These are phyloP conservation scores for Chrysosporium keratinophilum DNA, from an alignment of 2,329 filamentous ascomycete species.

Conservation along the genomic window DNA sequence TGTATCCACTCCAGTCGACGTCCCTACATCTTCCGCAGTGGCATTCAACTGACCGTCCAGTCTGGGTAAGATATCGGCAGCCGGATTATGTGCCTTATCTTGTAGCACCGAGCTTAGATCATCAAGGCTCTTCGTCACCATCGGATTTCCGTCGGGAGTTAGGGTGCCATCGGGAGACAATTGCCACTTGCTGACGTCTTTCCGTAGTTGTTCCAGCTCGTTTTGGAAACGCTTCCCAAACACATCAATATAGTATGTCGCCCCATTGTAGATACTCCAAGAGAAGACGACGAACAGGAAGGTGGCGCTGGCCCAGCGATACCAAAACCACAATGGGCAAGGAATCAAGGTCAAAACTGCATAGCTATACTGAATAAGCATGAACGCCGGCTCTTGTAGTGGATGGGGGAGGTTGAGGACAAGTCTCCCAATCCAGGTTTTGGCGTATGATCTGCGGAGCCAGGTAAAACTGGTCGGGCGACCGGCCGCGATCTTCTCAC, in stretches of 20 bases:
- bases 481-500: constrained; percentile 89
- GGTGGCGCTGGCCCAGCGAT: constrained; percentile 61
- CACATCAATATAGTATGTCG: constrained; percentile 95
- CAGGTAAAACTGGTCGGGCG: constrained; percentile 95
- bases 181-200: constrained; percentile 85
- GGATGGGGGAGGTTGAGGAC: constrained; percentile 65
- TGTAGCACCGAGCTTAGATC: neutral
- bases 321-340: constrained; percentile 91
- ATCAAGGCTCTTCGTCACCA: constrained; percentile 5
- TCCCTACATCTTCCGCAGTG: neutral
- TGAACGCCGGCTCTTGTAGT: constrained; percentile 82
- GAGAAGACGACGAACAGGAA: constrained; percentile 78
- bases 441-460: constrained; percentile 83
- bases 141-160: constrained; percentile 1
- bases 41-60: constrained; percentile 1
- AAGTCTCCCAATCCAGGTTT: constrained; percentile 75
- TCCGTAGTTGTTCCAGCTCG: constrained; percentile 78
- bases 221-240: constrained; percentile 96
- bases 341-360: constrained; percentile 88
- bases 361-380: constrained; percentile 89
- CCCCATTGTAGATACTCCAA: constrained; percentile 94
- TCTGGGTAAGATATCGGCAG: neutral
- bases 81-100: neutral
- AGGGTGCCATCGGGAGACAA: constrained; percentile 13
- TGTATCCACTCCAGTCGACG: neutral